phyloP scores from a whole-genome alignment of 768 basidiomycete genomes.

The Phallus indusiatus region DNA sequence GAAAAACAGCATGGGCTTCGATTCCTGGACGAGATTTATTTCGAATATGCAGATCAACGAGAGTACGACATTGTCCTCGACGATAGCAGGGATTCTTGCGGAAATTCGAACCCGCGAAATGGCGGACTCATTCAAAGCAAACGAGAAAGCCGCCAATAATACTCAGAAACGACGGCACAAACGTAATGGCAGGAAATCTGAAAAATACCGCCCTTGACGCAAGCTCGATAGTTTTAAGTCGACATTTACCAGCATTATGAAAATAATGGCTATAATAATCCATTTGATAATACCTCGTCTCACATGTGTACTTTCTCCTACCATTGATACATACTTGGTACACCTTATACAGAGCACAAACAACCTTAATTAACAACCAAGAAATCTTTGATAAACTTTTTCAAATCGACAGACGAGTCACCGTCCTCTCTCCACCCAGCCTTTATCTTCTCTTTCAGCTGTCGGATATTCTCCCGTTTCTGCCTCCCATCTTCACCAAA shows the following conservation, averaged over 20 bases:
- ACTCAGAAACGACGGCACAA: not conserved
- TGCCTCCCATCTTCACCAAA: constrained; percentile 13
- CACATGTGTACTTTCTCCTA: too few relatives aligned
- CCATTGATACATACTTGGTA: too few relatives aligned
- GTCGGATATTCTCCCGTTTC: constrained; percentile 14
- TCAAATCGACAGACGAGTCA: not conserved
- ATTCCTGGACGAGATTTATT: not conserved
- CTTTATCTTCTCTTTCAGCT: not conserved
- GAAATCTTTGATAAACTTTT: not conserved
- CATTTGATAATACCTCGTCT: too few relatives aligned
- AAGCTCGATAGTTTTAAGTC: too few relatives aligned
- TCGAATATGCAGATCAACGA: not conserved
- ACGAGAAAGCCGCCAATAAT: too few relatives aligned
- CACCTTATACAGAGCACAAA: too few relatives aligned
- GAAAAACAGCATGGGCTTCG: not conserved
- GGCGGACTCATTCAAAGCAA: not conserved
- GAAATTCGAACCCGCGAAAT: not conserved
- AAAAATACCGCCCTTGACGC: too few relatives aligned
- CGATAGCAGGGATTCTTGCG: not conserved
- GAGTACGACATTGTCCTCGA: not conserved
- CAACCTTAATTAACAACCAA: too few relatives aligned
- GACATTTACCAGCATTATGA: too few relatives aligned
- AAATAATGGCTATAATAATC: too few relatives aligned
- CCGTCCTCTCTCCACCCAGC: constrained; percentile 12
- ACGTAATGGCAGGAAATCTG: not conserved